Base-by-base conservation (phyloP, 345 rosid genomes). In the Dipteronia dyeriana region DNA sequence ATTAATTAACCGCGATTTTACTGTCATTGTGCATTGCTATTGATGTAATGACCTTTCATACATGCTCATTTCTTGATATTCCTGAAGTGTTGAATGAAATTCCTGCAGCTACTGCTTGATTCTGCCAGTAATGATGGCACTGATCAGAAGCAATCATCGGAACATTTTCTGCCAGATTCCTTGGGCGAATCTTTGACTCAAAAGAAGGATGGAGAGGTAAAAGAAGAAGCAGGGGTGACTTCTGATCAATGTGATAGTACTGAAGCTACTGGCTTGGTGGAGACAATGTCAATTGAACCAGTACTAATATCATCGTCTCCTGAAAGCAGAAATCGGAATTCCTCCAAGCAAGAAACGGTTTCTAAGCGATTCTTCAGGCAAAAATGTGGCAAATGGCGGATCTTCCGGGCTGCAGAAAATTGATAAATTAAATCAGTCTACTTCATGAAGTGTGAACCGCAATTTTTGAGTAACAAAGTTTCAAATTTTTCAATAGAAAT, bases 221-320 rank as follows among this genome's bases (percentile, higher is more conserved):
- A 41, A 61, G 76, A 20, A 73, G 76, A 20, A 60, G 57, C 38
- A 16, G 63, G 63, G 19, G 16, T 45, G 9, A 68, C 16, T 22
- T 3, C 34, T 41, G 31, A 41, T 56, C 26, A 71, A 56, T 9
- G 19, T 71, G 61, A 22, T n/a, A 34, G 38, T 34, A 11, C 1
- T 31, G 63, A 70, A 43, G 6, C 31, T 11, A 14, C 19, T 12
- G n/a, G 49, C 63, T 59, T 59, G 63, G 63, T 59, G 63, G 63
- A 59, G 22, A 45, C 4, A 8, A 9, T 13, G 60, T 17, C 80
- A n/a, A 17, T 29, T 59, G 62, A 34, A 34, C 38, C 38, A 34
- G 6, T 34, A 34, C 17, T 10, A 20, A 7, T 47, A 8, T 43
- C 63, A 8, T 41, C 63, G 5, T 43, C 76, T 3, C 8, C 6